Conservation (phyloP, 768 basidiomycete species). For the Scleroderma citrinum region DNA sequence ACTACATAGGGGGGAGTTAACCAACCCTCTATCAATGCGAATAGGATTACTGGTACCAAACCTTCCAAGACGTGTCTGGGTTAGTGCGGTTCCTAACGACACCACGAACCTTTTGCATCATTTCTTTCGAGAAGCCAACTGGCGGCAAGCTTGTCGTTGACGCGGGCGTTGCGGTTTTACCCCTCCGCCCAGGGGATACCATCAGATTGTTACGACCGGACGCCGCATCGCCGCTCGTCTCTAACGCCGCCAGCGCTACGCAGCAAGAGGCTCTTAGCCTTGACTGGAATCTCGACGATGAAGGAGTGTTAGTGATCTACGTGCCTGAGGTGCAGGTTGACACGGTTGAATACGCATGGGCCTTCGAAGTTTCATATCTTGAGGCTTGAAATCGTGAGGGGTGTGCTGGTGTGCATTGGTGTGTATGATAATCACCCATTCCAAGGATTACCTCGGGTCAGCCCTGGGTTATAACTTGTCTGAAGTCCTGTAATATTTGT, state of each 20-base stretch:
- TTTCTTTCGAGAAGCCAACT: conserved; percentile 36
- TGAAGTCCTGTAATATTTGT: no score
- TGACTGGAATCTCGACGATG: conserved; percentile 26
- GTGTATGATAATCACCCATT: not conserved
- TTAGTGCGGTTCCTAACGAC: conserved; percentile 45
- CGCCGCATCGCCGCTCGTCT: not conserved
- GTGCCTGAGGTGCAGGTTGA: conserved; percentile 21
- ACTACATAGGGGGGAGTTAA: not conserved
- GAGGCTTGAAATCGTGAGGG: not conserved
- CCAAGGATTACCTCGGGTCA: no score
- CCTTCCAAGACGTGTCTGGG: conserved; percentile 32
- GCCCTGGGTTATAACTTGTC: no score
- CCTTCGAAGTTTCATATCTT: conserved; percentile 34
- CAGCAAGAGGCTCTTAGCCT: conserved; percentile 11
- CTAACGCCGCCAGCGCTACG: not conserved
- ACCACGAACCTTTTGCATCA: conserved; percentile 44
- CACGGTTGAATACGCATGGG: conserved; percentile 34
- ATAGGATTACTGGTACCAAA: conserved; percentile 46
- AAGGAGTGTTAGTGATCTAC: conserved; percentile 27
- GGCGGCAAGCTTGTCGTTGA: conserved; percentile 31
- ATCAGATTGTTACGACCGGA: conserved; percentile 36
- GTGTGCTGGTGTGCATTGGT: not conserved
- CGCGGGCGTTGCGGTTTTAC: conserved; percentile 31
- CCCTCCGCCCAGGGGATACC: conserved; percentile 38
- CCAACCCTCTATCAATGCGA: not conserved